Percentiles rank a stretch among this genome's conserved stretches.
Evolutionary conservation across 1,284 basidiomycete species (phyloP).

Genomic region (Fomitopsis schrenkii): DNA sequence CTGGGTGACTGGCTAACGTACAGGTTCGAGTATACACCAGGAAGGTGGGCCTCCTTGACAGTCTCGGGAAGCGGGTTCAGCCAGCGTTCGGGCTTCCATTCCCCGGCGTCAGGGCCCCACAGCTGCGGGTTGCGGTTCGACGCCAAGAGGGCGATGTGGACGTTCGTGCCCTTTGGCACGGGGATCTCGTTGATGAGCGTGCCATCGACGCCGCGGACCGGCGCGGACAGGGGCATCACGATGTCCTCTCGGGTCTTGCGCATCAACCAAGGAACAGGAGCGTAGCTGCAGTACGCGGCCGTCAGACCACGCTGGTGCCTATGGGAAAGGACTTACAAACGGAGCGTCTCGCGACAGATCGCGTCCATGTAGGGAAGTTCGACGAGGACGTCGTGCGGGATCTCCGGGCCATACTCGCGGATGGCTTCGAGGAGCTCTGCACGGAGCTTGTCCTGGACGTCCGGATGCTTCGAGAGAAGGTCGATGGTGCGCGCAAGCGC

Average conservation of each 20-base stretch:
- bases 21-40: constrained; percentile 18
- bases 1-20: background rate
- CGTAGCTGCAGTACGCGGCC: background rate
- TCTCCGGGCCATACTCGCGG: background rate
- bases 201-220: constrained; percentile 36
- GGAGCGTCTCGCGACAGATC: constrained; percentile 12
- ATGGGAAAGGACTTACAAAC: background rate
- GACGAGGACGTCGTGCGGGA: constrained; percentile 10
- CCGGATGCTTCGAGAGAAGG: constrained; percentile 8
- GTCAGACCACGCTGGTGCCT: background rate
- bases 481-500: constrained; percentile 5
- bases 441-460: constrained; percentile 12
- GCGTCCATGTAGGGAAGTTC: constrained; percentile 13
- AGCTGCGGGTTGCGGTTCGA: constrained; percentile 33
- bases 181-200: constrained; percentile 32
- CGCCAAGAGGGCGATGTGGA: constrained; percentile 35
- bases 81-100: constrained; percentile 13
- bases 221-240: constrained; percentile 43
- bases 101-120: constrained; percentile 8
- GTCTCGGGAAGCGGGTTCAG: constrained; percentile 12
- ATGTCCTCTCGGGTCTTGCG: constrained; percentile 37
- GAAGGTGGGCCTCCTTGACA: constrained; percentile 10
- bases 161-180: constrained; percentile 40
- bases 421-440: constrained; percentile 4
- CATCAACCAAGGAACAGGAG: constrained; percentile 1